Base-by-base conservation (phyloP, 2,329 filamentous ascomycete genomes). In the Sporothrix luriei region DNA sequence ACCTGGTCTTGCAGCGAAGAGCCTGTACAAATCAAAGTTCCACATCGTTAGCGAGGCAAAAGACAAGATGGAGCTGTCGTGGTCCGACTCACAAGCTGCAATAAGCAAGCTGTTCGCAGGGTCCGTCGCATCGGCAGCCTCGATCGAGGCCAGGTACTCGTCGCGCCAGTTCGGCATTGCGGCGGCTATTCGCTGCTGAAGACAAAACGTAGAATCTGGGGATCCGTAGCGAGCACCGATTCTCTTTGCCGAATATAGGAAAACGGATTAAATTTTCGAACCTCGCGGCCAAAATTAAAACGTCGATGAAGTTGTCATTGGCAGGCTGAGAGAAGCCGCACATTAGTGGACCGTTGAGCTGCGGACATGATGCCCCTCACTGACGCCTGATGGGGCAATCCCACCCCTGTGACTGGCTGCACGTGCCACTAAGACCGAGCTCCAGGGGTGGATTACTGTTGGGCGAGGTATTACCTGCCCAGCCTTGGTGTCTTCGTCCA, bases 121-220 rank as follows among this genome's bases (percentile, higher is more conserved):
- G 73, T 82, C 84, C 70, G 93, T 90, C 72, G 88, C 85, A 76
- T 88, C 85, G 75, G 92, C 91, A 75, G 90, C 89, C 74, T 88
- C 85, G 73, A 98, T 84, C 73, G 90, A 90, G 72, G 87, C 83
- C 72, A 92, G 84, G 79, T 97, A 97, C 76, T 96, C 91, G 74
- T 91, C 88, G 76, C 90, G 87, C 91, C 94, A 96, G 82, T 86
- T 87, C 73, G 87, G 84, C 84, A 86, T 86, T 70, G 43, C 77
- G 43, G 64, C n/a, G 19, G 46, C 9, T 33, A 33, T 33, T 33
- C 33, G 7, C 33, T 33, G 3, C 33, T 9, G 33, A 33, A 33
- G 33, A 6, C 3, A 33, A 33, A 33, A 7, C 33, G 33, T 33
- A 6, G 33, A 33, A 33, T 33, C 33, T 38, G 21, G 24, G 54